phyloP scores from a whole-genome alignment of 176 grass and related monocot species.

The Phoenix dactylifera region DNA sequence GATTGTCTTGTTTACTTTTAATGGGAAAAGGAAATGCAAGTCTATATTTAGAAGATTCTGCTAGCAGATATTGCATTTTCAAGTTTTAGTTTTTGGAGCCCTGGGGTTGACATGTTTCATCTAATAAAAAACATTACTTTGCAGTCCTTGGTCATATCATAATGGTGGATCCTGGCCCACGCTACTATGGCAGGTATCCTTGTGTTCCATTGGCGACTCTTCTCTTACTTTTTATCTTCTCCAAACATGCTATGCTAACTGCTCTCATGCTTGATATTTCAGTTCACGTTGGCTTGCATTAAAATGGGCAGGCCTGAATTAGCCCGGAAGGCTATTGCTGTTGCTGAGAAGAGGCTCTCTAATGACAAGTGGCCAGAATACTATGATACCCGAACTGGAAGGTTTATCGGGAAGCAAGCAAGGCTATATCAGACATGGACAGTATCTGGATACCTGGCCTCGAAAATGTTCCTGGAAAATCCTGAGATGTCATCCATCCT shows the following conservation, averaged over 20 bases:
- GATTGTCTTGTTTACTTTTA: too few species aligned
- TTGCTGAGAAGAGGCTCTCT: slow-evolving; percentile 68
- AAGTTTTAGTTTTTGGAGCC: too few species aligned
- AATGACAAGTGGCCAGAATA: slow-evolving; percentile 79
- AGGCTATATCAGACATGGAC: neutral
- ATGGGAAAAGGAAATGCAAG: too few species aligned
- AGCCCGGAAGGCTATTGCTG: slow-evolving; percentile 60
- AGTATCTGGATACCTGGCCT: too few species aligned
- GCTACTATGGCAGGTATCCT: slow-evolving; percentile 82
- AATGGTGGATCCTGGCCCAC: slow-evolving; percentile 99
- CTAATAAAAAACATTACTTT: slow-evolving; percentile 24
- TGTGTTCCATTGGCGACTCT: neutral
- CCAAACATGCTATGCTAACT: neutral
- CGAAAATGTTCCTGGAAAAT: too few species aligned
- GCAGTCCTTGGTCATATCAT: slow-evolving; percentile 98
- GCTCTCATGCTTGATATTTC: slow-evolving; percentile 13
- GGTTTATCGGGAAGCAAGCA: slow-evolving; percentile 14
- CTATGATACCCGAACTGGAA: slow-evolving; percentile 5
- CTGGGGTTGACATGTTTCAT: slow-evolving; percentile 1
- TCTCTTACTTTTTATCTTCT: neutral
- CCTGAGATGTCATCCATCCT: slow-evolving; percentile 9
- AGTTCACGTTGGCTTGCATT: slow-evolving; percentile 97
- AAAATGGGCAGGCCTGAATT: slow-evolving; percentile 89
- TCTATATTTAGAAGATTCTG: too few species aligned
- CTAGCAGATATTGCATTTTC: too few species aligned